Evolutionary conservation across 2,329 filamentous ascomycete genomes (phyloP), one percentile per base, ranked within the genome.

Genomic region (Cephalotrichum gorgonifer): DNA sequence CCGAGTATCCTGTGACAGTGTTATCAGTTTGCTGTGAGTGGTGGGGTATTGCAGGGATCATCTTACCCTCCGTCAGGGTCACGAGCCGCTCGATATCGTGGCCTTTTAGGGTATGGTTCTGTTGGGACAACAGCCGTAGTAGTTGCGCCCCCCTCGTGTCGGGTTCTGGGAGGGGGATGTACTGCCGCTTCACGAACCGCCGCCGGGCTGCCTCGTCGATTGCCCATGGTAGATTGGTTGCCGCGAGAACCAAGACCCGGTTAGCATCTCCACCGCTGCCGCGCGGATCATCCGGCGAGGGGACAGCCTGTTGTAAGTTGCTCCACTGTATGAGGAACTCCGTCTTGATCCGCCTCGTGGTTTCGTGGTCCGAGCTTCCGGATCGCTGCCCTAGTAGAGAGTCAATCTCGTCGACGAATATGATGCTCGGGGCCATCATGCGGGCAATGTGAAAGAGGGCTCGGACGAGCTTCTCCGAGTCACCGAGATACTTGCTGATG

Each of bases 301-400:
- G 91, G 6, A 93, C 93, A 3, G 93, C 93, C 54, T 88, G 83
- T 60, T 95, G 89, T 2, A 98, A 69, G 61, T 96, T 89, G 51
- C 87, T 93, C 93, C 93, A 98, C 60, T 96, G 90, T 26, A 98
- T 96, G 27, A 98, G 70, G 58, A 98, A 98, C 61, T 98, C 93
- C 0, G 93, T 98, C 68, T 98, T 98, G 61, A 96, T 95, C 49
- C 93, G 79, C 50, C 91, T 76, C 1, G 89, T 95, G 1, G 93
- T 88, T 66, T 98, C 93, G 58, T 97, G 87, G 60, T 97, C 93
- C 1, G 87, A 85, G 3, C 83, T 83, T 0, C 88, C 87, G 6
- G 85, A 86, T 47, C 93, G 76, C 15, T 89, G 81, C 1, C 89
- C 95, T 1, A 98, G 75, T 1, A 98, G 71, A 1, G 90, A 95